phyloP scores from a whole-genome alignment of 2,329 filamentous ascomycete species.

The Daldinia sp. region DNA sequence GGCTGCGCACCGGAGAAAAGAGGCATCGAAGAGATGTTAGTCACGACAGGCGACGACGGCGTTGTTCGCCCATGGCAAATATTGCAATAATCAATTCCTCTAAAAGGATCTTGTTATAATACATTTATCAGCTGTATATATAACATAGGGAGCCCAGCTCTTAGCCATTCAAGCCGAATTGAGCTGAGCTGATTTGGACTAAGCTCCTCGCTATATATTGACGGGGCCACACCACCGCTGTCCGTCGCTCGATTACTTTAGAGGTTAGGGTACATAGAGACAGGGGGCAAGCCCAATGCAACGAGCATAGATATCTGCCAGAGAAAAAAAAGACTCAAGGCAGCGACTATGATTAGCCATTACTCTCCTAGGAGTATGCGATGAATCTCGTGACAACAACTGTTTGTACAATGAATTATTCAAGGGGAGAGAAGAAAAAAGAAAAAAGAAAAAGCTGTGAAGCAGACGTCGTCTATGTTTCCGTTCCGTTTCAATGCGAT shows the following conservation, averaged over 20 bases:
- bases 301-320: constrained; percentile 10
- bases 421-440: constrained; percentile 10
- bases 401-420: constrained; percentile 17
- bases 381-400: neutral
- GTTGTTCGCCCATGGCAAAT: constrained; percentile 84
- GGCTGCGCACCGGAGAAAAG: constrained; percentile 57
- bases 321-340: too few relatives aligned
- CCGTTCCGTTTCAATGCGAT: neutral
- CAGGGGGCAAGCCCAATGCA: constrained; percentile 10
- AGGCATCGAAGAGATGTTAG: constrained; percentile 79
- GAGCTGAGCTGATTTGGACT: too few relatives aligned
- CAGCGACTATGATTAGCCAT: constrained; percentile 5
- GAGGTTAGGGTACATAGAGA: constrained; percentile 8
- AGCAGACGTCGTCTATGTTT: neutral
- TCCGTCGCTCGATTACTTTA: constrained; percentile 2
- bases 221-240: neutral
- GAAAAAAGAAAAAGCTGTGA: neutral
- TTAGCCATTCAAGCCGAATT: neutral
- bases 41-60: constrained; percentile 94
- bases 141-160: neutral
- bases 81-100: constrained; percentile 10
- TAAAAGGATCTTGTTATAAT: neutral
- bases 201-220: neutral
- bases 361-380: constrained; percentile 9
- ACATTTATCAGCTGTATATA: constrained; percentile 23